phyloP scores from a whole-genome alignment of 352 stramenopile genomes.

The Paralagenidium karlingii region DNA sequence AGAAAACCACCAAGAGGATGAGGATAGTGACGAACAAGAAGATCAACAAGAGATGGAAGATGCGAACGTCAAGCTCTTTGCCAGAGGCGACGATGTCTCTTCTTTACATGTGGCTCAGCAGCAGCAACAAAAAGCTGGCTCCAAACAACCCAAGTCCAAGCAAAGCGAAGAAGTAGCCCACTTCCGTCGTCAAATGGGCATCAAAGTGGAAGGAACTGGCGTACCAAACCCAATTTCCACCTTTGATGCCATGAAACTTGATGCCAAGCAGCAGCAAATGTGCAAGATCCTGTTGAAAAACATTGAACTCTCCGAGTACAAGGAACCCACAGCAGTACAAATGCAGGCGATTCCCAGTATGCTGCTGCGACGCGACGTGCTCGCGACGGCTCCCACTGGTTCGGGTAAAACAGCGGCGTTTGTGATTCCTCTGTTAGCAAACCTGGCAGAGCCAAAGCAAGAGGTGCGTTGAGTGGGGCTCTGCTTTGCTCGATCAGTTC shows the following conservation, averaged over 20 bases:
- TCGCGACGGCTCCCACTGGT: constrained; percentile 94
- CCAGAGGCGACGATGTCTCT: neutral
- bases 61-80: no score
- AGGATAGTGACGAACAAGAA: constrained; percentile 15
- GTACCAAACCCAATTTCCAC: constrained; percentile 63
- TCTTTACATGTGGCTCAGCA: neutral
- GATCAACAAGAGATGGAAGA: no score
- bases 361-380: constrained; percentile 84
- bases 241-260: constrained; percentile 57
- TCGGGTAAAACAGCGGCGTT: constrained; percentile 98
- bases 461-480: constrained; percentile 14
- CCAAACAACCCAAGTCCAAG: neutral
- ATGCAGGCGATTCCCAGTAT: constrained; percentile 94
- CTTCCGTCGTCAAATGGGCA: constrained; percentile 72
- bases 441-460: constrained; percentile 33
- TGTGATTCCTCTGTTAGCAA: constrained; percentile 89
- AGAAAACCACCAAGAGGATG: constrained; percentile 4
- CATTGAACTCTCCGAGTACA: constrained; percentile 89
- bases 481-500: neutral
- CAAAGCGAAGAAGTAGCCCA: constrained; percentile 5
- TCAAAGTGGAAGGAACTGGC: constrained; percentile 49
- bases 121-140: neutral
- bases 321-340: constrained; percentile 98
- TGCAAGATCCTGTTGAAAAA: constrained; percentile 59
- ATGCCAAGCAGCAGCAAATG: constrained; percentile 23